Conservation (phyloP, 1,139 yeast species). For the Wickerhamomyces sp. region DNA sequence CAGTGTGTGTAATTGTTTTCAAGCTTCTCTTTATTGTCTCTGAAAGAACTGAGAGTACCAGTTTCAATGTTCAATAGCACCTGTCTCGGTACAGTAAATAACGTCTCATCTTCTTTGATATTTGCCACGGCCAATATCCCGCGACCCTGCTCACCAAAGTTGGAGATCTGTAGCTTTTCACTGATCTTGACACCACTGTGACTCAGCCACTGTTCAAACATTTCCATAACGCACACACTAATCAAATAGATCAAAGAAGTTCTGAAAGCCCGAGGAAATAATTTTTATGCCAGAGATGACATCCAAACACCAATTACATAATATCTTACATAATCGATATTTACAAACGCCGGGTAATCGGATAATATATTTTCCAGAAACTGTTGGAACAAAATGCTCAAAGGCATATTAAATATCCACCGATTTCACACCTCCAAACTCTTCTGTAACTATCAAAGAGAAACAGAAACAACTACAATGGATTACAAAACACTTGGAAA, state of each 20-base stretch:
- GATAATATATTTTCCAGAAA: neutral
- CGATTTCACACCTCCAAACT: neutral
- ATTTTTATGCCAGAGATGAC: neutral
- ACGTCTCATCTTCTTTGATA: conserved; percentile 51
- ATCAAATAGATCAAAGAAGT: conserved; percentile 12
- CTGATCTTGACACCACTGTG: conserved; percentile 44
- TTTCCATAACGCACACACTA: conserved; percentile 11
- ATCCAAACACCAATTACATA: neutral
- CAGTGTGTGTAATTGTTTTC: conserved; percentile 54
- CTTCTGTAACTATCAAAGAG: neutral
- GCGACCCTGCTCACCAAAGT: conserved; percentile 67
- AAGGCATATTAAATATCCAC: neutral
- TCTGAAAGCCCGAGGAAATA: neutral
- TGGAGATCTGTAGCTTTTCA: conserved; percentile 53
- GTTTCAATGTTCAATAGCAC: conserved; percentile 56
- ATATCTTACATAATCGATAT: neutral
- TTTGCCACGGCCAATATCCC: conserved; percentile 66
- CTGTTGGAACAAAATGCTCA: neutral
- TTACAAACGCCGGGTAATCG: neutral
- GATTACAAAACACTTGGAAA: conserved; percentile 83
- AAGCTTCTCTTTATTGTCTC: conserved; percentile 33
- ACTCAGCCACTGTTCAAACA: conserved; percentile 46
- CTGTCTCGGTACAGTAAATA: conserved; percentile 66
- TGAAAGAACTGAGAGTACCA: conserved; percentile 39
- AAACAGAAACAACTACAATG: conserved; percentile 48